Evolutionary conservation across 164 flowering plant species (phyloP).

Genomic region (Tetrastigma voinierianum): DNA sequence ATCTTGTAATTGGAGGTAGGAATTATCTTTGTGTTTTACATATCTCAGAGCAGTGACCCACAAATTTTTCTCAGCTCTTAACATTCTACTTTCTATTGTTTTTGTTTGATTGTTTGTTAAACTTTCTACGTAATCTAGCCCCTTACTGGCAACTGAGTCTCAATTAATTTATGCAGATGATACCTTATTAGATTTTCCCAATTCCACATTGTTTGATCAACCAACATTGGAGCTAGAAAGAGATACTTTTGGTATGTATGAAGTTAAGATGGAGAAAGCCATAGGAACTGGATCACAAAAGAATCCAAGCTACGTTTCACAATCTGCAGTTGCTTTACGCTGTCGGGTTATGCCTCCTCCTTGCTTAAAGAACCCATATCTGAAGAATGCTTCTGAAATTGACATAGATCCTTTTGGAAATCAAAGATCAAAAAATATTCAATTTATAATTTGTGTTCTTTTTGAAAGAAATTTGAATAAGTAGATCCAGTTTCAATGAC

Average conservation of each 20-base stretch:
- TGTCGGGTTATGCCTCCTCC: slow-evolving; percentile 93
- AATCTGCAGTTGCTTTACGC: slow-evolving; percentile 89
- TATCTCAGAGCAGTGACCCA: too few species aligned
- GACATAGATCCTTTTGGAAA: slow-evolving; percentile 64
- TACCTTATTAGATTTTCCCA: slow-evolving; percentile 10
- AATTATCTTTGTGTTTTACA: too few species aligned
- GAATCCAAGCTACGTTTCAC: slow-evolving; percentile 68
- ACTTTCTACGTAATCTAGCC: too few species aligned
- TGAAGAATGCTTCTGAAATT: slow-evolving; percentile 38
- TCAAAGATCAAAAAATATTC: slow-evolving; percentile 69
- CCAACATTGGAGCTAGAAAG: slow-evolving; percentile 34
- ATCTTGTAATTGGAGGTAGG: too few species aligned
- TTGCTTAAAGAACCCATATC: slow-evolving; percentile 79
- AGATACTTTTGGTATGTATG: slow-evolving; percentile 38
- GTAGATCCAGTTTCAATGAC: too few species aligned
- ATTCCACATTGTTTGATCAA: slow-evolving; percentile 25
- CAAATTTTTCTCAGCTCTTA: too few species aligned
- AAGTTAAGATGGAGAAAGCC: slow-evolving; percentile 25
- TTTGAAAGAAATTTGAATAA: neutral
- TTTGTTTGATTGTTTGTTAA: too few species aligned
- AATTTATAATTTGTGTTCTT: slow-evolving; percentile 38
- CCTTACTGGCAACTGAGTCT: too few species aligned
- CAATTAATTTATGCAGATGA: too few species aligned
- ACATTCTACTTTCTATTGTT: too few species aligned
- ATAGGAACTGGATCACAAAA: slow-evolving; percentile 24